A percentile compares a stretch with the other conserved stretches of the same genome.
Conservation (phyloP, 2,329 filamentous ascomycete species). For the Botrytis medusae region DNA sequence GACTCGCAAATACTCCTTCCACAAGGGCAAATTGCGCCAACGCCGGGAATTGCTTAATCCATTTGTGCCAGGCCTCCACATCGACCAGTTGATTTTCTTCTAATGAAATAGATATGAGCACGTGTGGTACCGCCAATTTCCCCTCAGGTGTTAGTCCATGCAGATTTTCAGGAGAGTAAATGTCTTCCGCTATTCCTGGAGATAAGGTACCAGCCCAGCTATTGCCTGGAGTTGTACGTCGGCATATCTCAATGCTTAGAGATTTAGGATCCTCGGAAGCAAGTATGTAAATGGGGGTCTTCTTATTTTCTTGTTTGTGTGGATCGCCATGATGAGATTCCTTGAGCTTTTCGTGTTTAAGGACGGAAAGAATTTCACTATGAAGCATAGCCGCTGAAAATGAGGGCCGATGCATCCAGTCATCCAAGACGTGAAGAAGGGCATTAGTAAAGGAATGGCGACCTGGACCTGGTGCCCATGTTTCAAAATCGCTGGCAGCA, state of each 20-base stretch:
- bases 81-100: constrained; percentile 58
- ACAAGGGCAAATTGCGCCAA: constrained; percentile 61
- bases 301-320: constrained; percentile 17
- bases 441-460: constrained; percentile 30
- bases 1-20: constrained; percentile 61
- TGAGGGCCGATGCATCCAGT: constrained; percentile 28
- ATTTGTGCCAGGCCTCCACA: constrained; percentile 59
- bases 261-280: constrained; percentile 23
- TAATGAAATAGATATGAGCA: constrained; percentile 60
- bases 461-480: constrained; percentile 24
- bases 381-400: constrained; percentile 33
- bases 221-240: constrained; percentile 19
- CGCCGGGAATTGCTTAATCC: constrained; percentile 56
- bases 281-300: constrained; percentile 25
- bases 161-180: constrained; percentile 19
- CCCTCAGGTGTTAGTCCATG: constrained; percentile 18
- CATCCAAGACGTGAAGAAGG: constrained; percentile 28
- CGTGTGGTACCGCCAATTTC: constrained; percentile 46
- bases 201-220: constrained; percentile 17
- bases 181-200: constrained; percentile 5
- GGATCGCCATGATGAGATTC: not conserved
- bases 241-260: constrained; percentile 23
- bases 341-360: constrained; percentile 18
- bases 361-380: constrained; percentile 28
- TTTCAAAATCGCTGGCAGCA: constrained; percentile 28